These are phyloP conservation scores for Fraxinus angustifolia DNA, from an alignment of 305 asterid species.

Conservation along the genomic window DNA sequence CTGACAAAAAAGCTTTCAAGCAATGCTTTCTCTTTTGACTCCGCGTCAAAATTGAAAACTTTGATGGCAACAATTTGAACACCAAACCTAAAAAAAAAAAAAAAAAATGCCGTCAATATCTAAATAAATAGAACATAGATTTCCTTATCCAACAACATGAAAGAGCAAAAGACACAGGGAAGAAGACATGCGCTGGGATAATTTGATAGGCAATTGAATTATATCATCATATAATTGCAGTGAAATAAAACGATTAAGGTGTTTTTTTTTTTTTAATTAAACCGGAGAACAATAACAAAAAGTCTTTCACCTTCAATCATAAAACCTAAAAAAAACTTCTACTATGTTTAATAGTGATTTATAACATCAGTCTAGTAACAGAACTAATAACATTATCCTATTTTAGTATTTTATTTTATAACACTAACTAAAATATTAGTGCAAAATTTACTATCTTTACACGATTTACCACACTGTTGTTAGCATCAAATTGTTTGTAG, in stretches of 20 bases:
- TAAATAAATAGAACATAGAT: neutral
- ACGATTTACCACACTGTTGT: neutral
- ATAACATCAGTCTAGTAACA: neutral
- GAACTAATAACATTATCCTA: neutral
- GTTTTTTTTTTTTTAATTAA: neutral
- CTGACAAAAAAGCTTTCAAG: constrained; percentile 80
- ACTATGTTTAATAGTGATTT: neutral
- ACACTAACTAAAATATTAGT: neutral
- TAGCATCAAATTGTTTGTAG: neutral
- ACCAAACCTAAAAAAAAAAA: constrained; percentile 50
- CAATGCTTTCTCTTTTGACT: constrained; percentile 61
- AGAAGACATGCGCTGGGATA: neutral
- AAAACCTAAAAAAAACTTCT: neutral
- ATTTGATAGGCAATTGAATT: neutral
- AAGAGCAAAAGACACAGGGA: neutral
- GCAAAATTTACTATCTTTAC: neutral
- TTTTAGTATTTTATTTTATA: neutral
- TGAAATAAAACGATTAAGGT: neutral
- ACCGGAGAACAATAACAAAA: neutral
- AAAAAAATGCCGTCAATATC: neutral
- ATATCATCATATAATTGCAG: neutral
- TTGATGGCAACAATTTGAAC: constrained; percentile 82
- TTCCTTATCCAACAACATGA: neutral
- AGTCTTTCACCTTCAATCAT: neutral
- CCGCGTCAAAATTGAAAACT: constrained; percentile 66